Evolutionary conservation across 768 basidiomycete genomes (phyloP).

Genomic region (Coprinopsis cinerea): DNA sequence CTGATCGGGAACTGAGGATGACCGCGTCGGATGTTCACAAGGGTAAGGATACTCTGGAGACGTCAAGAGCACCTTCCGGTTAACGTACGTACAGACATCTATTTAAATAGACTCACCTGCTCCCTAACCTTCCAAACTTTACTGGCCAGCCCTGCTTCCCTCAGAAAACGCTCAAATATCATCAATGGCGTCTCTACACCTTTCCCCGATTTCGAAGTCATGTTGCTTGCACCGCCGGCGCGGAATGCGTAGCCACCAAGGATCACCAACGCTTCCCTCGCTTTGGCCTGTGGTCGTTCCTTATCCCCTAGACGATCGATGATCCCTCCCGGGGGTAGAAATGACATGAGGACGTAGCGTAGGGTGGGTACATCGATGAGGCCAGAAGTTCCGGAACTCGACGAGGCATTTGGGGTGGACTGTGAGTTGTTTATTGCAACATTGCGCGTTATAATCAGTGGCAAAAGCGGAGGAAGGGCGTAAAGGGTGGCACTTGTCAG

Average conservation of each 20-base stretch:
- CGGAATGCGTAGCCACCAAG: conserved; percentile 71
- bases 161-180: conserved; percentile 66
- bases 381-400: conserved; percentile 38
- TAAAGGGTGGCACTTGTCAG: conserved; percentile 72
- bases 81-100: neutral
- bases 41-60: conserved; percentile 51
- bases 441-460: conserved; percentile 47
- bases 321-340: conserved; percentile 71
- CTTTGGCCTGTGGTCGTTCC: conserved; percentile 65
- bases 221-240: conserved; percentile 36
- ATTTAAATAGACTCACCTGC: conserved; percentile 50
- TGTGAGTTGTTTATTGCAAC: conserved; percentile 14
- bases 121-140: conserved; percentile 86
- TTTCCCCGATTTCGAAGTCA: conserved; percentile 51
- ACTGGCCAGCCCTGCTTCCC: conserved; percentile 67
- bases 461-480: conserved; percentile 60
- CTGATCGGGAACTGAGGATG: conserved; percentile 76
- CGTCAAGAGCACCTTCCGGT: conserved; percentile 1
- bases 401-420: conserved; percentile 41
- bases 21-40: conserved; percentile 67
- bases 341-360: conserved; percentile 60
- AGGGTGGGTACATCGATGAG: conserved; percentile 52
- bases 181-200: conserved; percentile 61
- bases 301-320: conserved; percentile 84
- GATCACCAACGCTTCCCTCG: conserved; percentile 68